Evolutionary conservation across 148 eudicot species (phyloP), one percentile per base, ranked within the genome.

Genomic region (Fagopyrum homotropicum): DNA sequence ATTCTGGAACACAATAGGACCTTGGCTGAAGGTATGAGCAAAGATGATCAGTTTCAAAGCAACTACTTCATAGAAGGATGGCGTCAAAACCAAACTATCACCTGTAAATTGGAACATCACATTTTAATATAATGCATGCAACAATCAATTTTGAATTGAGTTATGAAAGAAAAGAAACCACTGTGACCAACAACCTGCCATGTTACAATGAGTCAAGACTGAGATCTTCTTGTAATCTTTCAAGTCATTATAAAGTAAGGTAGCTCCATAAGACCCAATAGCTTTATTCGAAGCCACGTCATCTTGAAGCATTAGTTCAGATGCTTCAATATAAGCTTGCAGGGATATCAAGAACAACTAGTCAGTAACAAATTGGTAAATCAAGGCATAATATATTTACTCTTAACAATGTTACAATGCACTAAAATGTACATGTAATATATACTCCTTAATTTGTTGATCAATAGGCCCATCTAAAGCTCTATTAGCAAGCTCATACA

Each of bases 241-340:
- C 77, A 82, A 75, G 77, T 90, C 87, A 29, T 69, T 80, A 76
- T 76, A 82, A 73, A 95, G 79, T 76, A 83, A 85, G 79, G 75
- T 81, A 83, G 97, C 96, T 75, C 99, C 99, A 76, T 83, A 85
- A 46, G 84, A 81, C 26, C 99, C 99, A 75, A 95, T 95, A 69
- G 96, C 89, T 79, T 90, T 92, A 77, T 95, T 95, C 81, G 99
- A 89, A 78, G 97, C 90, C 79, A 95, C 97, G 76, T 95, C 99
- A 50, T 95, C 99, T 76, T 85, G 87, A 9, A 95, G 92, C 98
- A 95, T 95, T 45, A 72, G 47, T 82, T 92, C 99, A 82, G 99
- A 89, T 73, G 98, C 96, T 85, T 90, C 92, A 26, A 88, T 83
- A 76, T 89, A 95, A 78, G 93, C 90, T 97, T 95, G 76, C 14